Evolutionary conservation across 2,329 filamentous ascomycete genomes (phyloP).

Genomic region (Colletotrichum cordylinicola): DNA sequence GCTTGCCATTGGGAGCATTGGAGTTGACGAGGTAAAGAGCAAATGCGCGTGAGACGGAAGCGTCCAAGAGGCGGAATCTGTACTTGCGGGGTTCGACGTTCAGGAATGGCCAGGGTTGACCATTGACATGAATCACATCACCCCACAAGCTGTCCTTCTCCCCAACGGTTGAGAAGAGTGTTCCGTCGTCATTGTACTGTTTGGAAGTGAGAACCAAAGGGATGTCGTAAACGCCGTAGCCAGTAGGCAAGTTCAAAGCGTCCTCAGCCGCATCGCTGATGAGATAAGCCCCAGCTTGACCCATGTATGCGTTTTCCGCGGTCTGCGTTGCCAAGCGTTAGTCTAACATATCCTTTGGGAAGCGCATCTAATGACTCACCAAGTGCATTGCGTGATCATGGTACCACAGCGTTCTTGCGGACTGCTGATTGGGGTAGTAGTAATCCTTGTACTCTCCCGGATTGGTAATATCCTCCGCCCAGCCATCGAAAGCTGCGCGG

Average conservation of each 20-base stretch:
- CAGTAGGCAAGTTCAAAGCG: conserved; percentile 51
- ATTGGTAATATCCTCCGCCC: conserved; percentile 56
- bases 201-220: conserved; percentile 56
- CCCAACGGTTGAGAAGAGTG: conserved; percentile 49
- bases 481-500: conserved; percentile 49
- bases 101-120: neutral
- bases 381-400: conserved; percentile 49
- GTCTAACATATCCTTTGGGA: neutral
- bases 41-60: conserved; percentile 51
- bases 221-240: conserved; percentile 58
- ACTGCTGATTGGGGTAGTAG: conserved; percentile 64
- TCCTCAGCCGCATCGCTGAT: conserved; percentile 55
- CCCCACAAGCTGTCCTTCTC: conserved; percentile 57
- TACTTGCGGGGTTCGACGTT: neutral
- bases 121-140: conserved; percentile 57
- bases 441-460: conserved; percentile 65
- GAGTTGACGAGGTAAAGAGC: conserved; percentile 49
- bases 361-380: neutral
- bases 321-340: conserved; percentile 36
- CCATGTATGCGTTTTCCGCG: conserved; percentile 61
- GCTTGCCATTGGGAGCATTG: conserved; percentile 26
- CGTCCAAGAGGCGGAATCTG: conserved; percentile 40
- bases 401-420: conserved; percentile 62
- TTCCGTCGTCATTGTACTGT: conserved; percentile 55
- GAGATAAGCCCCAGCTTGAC: conserved; percentile 62